Evolutionary conservation across 805 yeast genomes (phyloP).

Genomic region (Ogataea angusta): DNA sequence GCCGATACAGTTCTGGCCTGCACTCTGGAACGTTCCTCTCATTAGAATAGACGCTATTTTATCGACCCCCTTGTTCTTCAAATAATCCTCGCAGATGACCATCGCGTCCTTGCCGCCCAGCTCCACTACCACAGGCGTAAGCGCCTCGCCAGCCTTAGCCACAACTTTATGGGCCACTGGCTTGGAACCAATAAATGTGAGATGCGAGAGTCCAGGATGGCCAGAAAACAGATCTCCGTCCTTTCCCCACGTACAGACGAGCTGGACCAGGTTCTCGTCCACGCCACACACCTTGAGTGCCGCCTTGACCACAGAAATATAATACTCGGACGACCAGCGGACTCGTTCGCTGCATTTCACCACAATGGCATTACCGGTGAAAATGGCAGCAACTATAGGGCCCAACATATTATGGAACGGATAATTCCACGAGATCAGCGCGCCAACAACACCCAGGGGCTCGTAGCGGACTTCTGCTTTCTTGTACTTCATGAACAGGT

Average conservation of each 20-base stretch:
- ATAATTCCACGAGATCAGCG: conserved; percentile 95
- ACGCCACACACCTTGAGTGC: conserved; percentile 73
- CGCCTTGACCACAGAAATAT: conserved; percentile 63
- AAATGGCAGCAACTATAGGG: conserved; percentile 83
- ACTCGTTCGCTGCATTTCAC: conserved; percentile 96
- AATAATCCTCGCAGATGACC: conserved; percentile 77
- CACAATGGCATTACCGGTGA: conserved; percentile 88
- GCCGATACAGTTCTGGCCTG: conserved; percentile 98
- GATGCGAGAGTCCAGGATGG: conserved; percentile 78
- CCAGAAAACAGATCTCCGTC: conserved; percentile 83
- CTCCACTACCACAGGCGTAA: conserved; percentile 94
- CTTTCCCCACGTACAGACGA: conserved; percentile 81
- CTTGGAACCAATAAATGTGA: conserved; percentile 94
- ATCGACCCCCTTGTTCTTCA: conserved; percentile 43
- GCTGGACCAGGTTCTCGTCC: conserved; percentile 80
- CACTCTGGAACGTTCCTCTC: conserved; percentile 95
- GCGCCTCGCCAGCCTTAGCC: conserved; percentile 74
- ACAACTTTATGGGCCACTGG: conserved; percentile 90
- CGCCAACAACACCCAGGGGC: conserved; percentile 86
- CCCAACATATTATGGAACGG: conserved; percentile 95
- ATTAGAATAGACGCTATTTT: conserved; percentile 73
- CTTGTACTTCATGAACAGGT: conserved; percentile 81
- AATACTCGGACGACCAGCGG: conserved; percentile 88
- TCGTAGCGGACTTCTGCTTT: conserved; percentile 92
- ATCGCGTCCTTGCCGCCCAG: conserved; percentile 96